Base-by-base conservation (phyloP, 1,139 yeast species). In the Citeromyces siamensis region DNA sequence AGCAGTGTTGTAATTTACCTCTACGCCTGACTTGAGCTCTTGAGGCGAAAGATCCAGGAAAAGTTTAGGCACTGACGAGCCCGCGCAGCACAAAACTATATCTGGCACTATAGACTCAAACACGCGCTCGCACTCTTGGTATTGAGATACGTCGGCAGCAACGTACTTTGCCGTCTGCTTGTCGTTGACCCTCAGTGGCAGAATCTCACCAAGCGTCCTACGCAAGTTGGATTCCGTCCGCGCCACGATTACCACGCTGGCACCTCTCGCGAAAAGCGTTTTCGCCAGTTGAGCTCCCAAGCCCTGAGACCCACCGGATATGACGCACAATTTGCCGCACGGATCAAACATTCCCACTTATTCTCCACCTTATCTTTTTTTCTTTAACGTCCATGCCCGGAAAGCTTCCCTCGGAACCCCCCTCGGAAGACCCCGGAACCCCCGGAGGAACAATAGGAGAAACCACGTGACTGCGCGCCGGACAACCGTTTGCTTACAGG, bases 301-400 rank as follows among this genome's bases (percentile, higher is more conserved):
- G 0, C 99, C 99, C 50, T 90, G 98, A 0, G 97, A 86, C 0
- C 90, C 98, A 2, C 99, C 99, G 0, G 95, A 72, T 14, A 93
- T 68, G n/a, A 90, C 67, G 2, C 83, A 88, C 2, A 72, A 53
- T 55, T 78, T 76, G 18, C 71, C 73, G 51, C 45, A 48, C 6
- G 62, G 56, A 46, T 41, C 51, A 40, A 56, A 48, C 3, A 42
- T 23, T 14, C 39, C 36, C n/a, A 20, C n/a, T n/a, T n/a, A n/a
- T n/a, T n/a, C n/a, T n/a, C n/a, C n/a, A 32, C 13, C 34, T 18
- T 32, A n/a, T n/a, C n/a, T n/a, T n/a, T n/a, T n/a, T n/a, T n/a
- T n/a, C n/a, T n/a, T n/a, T n/a, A n/a, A n/a, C n/a, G n/a, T n/a
- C n/a, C n/a, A n/a, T n/a, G n/a, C n/a, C n/a, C n/a, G n/a, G n/a